Conservation (phyloP, 78 protist species). For the Emiliania huxleyi region DNA sequence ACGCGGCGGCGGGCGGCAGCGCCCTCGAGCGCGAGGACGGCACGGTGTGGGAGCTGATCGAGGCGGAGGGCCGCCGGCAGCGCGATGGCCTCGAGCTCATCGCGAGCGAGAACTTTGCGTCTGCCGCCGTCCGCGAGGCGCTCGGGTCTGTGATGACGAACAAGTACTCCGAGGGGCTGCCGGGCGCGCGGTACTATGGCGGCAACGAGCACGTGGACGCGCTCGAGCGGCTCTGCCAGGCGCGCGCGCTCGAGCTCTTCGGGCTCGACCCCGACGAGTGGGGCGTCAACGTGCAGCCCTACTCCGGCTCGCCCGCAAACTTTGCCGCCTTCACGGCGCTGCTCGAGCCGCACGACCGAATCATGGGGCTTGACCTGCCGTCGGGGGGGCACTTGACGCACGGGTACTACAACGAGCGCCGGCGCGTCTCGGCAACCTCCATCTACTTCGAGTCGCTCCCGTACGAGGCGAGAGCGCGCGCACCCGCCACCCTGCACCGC, state of each 20-base stretch:
- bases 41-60: no score
- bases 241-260: constrained; percentile 79
- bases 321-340: constrained; percentile 74
- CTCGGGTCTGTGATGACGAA: constrained; percentile 95
- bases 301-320: constrained; percentile 83
- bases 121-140: constrained; percentile 94
- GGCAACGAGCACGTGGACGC: constrained; percentile 75
- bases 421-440: constrained; percentile 66
- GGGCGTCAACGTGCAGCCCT: constrained; percentile 92
- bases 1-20: no score
- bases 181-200: constrained; percentile 81
- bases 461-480: constrained; percentile 71
- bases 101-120: constrained; percentile 95
- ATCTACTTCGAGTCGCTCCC: constrained; percentile 83
- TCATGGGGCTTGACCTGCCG: constrained; percentile 94
- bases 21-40: no score
- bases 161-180: constrained; percentile 99
- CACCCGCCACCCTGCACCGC: no score
- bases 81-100: constrained; percentile 76
- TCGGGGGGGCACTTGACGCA: constrained; percentile 74
- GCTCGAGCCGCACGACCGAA: constrained; percentile 78
- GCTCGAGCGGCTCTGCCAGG: constrained; percentile 75
- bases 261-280: constrained; percentile 68
- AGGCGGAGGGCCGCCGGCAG: constrained; percentile 73
- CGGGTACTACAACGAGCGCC: constrained; percentile 61